A percentile compares a stretch with the other conserved stretches of the same genome.
phyloP scores from a whole-genome alignment of 352 stramenopile genomes.

The Pythium phragmiticola region DNA sequence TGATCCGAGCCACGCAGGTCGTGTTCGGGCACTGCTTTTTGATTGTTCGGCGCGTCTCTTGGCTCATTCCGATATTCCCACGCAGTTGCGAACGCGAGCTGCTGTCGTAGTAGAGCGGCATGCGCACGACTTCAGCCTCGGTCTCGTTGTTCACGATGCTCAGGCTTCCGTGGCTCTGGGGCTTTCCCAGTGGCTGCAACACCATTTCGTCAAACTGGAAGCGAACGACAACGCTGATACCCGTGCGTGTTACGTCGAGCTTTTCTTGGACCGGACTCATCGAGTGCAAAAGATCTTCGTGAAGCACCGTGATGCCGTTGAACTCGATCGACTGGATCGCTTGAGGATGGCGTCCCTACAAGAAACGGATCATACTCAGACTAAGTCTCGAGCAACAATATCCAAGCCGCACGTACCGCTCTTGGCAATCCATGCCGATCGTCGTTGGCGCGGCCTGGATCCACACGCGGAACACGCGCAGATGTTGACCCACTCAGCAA shows the following conservation, averaged over 20 bases:
- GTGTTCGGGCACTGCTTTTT: constrained; percentile 17
- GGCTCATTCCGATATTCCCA: constrained; percentile 8
- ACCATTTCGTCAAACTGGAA: constrained; percentile 29
- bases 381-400: background rate
- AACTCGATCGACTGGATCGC: constrained; percentile 27
- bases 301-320: constrained; percentile 23
- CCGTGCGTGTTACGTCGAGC: constrained; percentile 14
- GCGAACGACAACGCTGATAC: constrained; percentile 16
- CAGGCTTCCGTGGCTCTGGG: constrained; percentile 14
- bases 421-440: constrained; percentile 12
- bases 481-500: background rate
- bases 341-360: constrained; percentile 18
- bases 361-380: background rate
- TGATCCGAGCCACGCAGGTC: constrained; percentile 18
- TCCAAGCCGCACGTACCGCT: background rate
- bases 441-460: background rate
- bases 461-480: background rate
- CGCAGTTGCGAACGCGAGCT: constrained; percentile 12
- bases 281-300: constrained; percentile 26
- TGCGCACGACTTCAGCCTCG: constrained; percentile 6
- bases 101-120: constrained; percentile 14
- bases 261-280: constrained; percentile 25
- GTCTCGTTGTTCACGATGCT: constrained; percentile 24
- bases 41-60: constrained; percentile 13
- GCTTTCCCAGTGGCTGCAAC: constrained; percentile 10